phyloP scores from a whole-genome alignment of 306 rosid genomes.

The Carpinus fangiana region DNA sequence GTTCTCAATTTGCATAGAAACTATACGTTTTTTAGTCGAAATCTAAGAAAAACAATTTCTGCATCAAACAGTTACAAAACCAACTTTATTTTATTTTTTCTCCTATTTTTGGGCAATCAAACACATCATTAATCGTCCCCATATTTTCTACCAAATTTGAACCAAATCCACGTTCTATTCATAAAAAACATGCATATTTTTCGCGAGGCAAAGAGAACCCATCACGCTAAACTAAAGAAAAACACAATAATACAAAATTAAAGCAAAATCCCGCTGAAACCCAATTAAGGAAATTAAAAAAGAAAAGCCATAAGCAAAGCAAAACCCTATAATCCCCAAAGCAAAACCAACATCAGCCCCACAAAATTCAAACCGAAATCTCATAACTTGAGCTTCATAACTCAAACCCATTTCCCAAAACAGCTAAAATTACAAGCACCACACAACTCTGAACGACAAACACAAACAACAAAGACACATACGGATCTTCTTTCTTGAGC shows the following conservation, averaged over 20 bases:
- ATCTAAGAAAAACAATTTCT: not conserved
- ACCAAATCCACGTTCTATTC: constrained; percentile 15
- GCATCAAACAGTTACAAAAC: not conserved
- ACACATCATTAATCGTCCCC: not conserved
- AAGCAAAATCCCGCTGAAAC: not conserved
- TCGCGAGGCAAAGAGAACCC: not conserved
- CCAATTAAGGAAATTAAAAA: not conserved
- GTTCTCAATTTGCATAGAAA: constrained; percentile 23
- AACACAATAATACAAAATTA: not conserved
- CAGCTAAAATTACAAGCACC: constrained; percentile 17
- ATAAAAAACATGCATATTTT: constrained; percentile 26
- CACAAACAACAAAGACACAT: constrained; percentile 19
- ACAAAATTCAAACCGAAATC: constrained; percentile 17
- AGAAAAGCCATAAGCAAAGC: constrained; percentile 18
- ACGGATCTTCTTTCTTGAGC: not conserved
- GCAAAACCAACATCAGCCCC: constrained; percentile 17
- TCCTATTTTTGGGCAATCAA: constrained; percentile 15
- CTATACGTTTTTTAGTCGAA: not conserved
- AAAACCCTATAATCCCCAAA: constrained; percentile 40
- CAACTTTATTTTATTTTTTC: not conserved
- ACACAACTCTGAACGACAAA: not conserved
- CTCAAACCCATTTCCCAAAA: constrained; percentile 30
- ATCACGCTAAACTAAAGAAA: not conserved
- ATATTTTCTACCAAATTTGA: not conserved
- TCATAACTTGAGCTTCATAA: constrained; percentile 17